Base-by-base conservation (phyloP, 345 rosid species). In the Aurinia saxatilis region DNA sequence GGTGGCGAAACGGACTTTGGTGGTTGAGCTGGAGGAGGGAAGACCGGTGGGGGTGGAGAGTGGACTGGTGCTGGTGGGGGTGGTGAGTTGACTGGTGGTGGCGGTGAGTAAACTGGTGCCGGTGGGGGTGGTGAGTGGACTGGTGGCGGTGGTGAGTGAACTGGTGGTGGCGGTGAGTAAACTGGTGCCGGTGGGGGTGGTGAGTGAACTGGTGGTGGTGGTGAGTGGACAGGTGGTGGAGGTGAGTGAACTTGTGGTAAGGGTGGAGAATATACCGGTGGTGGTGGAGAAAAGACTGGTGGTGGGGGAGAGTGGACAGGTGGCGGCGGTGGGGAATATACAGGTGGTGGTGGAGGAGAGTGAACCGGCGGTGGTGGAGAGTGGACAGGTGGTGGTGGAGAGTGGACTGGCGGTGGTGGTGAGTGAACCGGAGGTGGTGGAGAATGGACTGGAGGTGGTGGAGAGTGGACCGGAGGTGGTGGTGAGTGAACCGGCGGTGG, bases 11-110 rank as follows among this genome's bases (percentile, higher is more conserved):
- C 50, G 9, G 27, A 16, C 3, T 71, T 45, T 0, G 75, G 78
- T 9, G 75, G 70, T 0, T 52, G 66, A 57, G 38, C 5, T 5
- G 80, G 76, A 33, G 71, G 70, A 10, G 60, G 19, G 14, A 13
- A 27, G 4, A 65, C 17, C 5, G 68, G 80, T 34, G 77, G 71
- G 0, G 82, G 71, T 5, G 73, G 73, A 0, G 79, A 60, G 15
- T 30, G 10, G 7, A 50, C 47, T 0, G 70, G 79, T 3, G 74
- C 63, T 0, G 63, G 56, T 1, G 78, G 57, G 0, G 77, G 70
- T 10, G 74, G 75, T 0, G 79, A 75, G 1, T 38, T 35, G 2
- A 64, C 70, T 0, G 67, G 67, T 12, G 65, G 55, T 0, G 75
- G 76, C 0, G 81, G 80, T 0, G 81, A 60, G 0, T 48, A 17